Base-by-base conservation (phyloP, 805 yeast species). In the Candida michaelii region DNA sequence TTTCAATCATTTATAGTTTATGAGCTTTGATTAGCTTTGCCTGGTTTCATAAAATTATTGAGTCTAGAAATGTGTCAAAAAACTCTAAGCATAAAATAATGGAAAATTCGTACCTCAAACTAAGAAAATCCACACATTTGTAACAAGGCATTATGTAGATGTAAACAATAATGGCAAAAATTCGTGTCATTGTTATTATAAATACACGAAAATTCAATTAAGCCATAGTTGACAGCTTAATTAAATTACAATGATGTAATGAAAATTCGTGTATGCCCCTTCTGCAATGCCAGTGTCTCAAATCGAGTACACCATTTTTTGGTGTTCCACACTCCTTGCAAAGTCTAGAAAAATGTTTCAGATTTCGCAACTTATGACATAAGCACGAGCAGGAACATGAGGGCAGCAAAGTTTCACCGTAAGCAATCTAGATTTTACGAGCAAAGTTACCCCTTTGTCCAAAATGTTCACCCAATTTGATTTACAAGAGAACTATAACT, bases 21-120 rank as follows among this genome's bases (percentile, higher is more conserved):
- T 27, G 30, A 27, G 17, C 30, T 31, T 31, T 25, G 29, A 25
- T 25, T 11, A 25, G n/a, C 29, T 11, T 11, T 31, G 35, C 35
- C 25, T 13, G 35, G 35, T 31, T 31, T 31, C 35, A 31, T 12
- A 4, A 4, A 17, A 12, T 18, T 18, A 31, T 31, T 31, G 21
- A 10, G n/a, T 30, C 33, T 25, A 25, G 21, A 30, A 30, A 7
- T 30, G 15, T 30, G 33, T 7, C 33, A 30, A 6, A 11, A 30
- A 11, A 12, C 8, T 17, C 5, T 8, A 8, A 16, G 5, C n/a
- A 9, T 16, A 15, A 16, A 21, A 21, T 21, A 21, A 8, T 5
- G 23, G 8, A 8, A 21, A 21, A 16, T 30, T 30, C 21, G 21
- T 30, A 16, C 33, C 33, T 25, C 11, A 12, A 25, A n/a, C 29